These are phyloP conservation scores for Fusarium virguliforme DNA, from an alignment of 2,329 filamentous ascomycete species.

Conservation along the genomic window DNA sequence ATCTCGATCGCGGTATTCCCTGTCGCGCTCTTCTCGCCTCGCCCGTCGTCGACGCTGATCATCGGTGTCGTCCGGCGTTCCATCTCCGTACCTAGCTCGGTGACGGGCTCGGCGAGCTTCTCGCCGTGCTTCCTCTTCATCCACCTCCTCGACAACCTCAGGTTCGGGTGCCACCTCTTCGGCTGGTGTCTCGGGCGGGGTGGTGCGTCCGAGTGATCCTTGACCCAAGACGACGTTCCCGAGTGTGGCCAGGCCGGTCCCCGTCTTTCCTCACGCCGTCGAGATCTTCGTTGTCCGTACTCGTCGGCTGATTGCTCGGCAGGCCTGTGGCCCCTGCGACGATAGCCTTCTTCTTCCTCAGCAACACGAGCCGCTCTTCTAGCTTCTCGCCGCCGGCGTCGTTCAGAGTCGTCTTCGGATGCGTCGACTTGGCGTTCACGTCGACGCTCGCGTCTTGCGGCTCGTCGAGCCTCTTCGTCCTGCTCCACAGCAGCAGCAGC, in stretches of 20 bases:
- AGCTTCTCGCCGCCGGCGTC: constrained; percentile 69
- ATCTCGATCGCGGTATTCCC: constrained; percentile 37
- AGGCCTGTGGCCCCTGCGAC: constrained; percentile 52
- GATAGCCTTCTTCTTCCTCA: constrained; percentile 56
- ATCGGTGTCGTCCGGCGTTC: constrained; percentile 61
- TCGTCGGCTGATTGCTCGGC: constrained; percentile 62
- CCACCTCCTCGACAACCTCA: constrained; percentile 52
- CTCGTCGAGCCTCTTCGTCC: constrained; percentile 63
- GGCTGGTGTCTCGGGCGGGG: constrained; percentile 66
- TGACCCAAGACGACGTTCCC: constrained; percentile 77
- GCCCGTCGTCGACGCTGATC: constrained; percentile 62
- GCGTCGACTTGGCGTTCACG: constrained; percentile 63
- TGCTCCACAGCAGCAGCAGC: constrained; percentile 61
- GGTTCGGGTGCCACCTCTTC: constrained; percentile 53
- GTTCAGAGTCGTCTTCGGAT: constrained; percentile 69
- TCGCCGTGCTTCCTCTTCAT: constrained; percentile 67
- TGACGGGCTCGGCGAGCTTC: constrained; percentile 66
- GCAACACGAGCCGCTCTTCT: constrained; percentile 62
- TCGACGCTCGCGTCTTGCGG: constrained; percentile 67
- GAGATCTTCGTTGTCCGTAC: constrained; percentile 62
- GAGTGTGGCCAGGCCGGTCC: constrained; percentile 72
- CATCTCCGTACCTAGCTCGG: constrained; percentile 62
- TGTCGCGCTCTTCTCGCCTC: constrained; percentile 58
- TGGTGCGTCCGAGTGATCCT: constrained; percentile 74
- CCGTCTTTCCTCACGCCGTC: constrained; percentile 55